phyloP scores from a whole-genome alignment of 345 rosid genomes.

The Citrus mangshanensis region DNA sequence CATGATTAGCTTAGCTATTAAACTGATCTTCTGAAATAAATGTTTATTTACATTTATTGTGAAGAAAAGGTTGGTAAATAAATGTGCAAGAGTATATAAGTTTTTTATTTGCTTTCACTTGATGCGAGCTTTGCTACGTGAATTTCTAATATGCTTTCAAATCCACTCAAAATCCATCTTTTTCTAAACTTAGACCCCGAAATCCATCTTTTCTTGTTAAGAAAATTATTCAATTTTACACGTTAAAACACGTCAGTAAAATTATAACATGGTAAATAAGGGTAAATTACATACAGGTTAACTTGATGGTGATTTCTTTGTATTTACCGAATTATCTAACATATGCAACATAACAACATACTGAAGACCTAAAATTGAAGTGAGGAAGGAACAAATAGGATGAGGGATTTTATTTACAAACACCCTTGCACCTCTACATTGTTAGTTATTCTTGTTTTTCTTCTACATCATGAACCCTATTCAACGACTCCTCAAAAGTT shows the following conservation, averaged over 20 bases:
- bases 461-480: slow-evolving; percentile 49
- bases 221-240: not conserved
- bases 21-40: not conserved
- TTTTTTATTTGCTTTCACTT: no score
- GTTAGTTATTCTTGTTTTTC: slow-evolving; percentile 21
- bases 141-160: not conserved
- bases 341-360: not conserved
- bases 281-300: not conserved
- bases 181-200: not conserved
- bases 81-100: no score
- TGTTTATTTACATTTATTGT: no score
- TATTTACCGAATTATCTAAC: not conserved
- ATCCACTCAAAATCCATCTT: not conserved
- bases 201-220: not conserved
- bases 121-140: not conserved
- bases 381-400: not conserved
- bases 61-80: no score
- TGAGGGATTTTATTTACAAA: slow-evolving; percentile 11
- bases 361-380: not conserved
- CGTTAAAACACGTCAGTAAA: not conserved
- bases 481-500: slow-evolving; percentile 45
- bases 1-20: not conserved
- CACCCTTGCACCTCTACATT: not conserved
- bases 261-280: not conserved
- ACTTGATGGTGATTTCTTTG: not conserved